Evolutionary conservation across 2,329 filamentous ascomycete genomes (phyloP).

Genomic region (Basipetospora chlamydospora): DNA sequence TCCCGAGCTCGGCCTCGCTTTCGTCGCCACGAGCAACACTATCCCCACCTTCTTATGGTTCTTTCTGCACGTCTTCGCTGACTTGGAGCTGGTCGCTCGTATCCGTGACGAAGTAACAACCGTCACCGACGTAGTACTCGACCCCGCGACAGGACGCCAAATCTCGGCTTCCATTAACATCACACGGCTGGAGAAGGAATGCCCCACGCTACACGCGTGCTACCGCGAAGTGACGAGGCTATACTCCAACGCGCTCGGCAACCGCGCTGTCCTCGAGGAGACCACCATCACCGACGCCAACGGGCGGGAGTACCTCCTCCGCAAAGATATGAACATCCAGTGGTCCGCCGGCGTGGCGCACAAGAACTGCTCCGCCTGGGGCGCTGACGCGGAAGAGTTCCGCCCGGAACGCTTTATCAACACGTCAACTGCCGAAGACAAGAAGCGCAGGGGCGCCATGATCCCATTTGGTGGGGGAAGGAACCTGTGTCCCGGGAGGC

Average conservation of each 20-base stretch:
- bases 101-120: constrained; percentile 17
- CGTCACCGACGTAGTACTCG: constrained; percentile 3
- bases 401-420: constrained; percentile 34
- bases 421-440: constrained; percentile 11
- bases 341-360: constrained; percentile 28
- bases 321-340: constrained; percentile 14
- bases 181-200: constrained; percentile 19
- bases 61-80: constrained; percentile 16
- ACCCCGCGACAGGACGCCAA: constrained; percentile 6
- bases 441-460: constrained; percentile 11
- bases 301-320: constrained; percentile 13
- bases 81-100: constrained; percentile 11
- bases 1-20: constrained; percentile 17
- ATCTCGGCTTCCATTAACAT: constrained; percentile 18
- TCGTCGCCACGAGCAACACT: constrained; percentile 20
- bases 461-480: constrained; percentile 19
- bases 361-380: constrained; percentile 24
- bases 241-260: constrained; percentile 20
- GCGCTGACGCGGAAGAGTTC: constrained; percentile 27
- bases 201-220: constrained; percentile 24
- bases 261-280: constrained; percentile 24
- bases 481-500: constrained; percentile 17
- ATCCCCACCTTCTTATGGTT: constrained; percentile 23
- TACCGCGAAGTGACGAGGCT: constrained; percentile 29
- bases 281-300: constrained; percentile 15